A percentile compares a stretch with the other conserved stretches of the same genome.
Evolutionary conservation across 129 eudicot genomes (phyloP).

Genomic region (sunflower (Helianthus annuus)): HanXRQr2.0-SUNRISE NC_035436.2:131016999-131017498

Average conservation of each 20-base stretch:
- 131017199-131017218: not conserved
- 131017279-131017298: not conserved
- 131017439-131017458: slow-evolving; percentile 68
- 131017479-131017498: slow-evolving; percentile 87
- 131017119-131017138: too few relatives aligned
- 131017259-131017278: not conserved
- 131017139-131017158: too few relatives aligned
- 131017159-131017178: not conserved
- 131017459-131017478: slow-evolving; percentile 75
- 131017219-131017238: not conserved
- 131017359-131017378: slow-evolving; percentile 69
- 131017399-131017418: slow-evolving; percentile 64
- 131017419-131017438: slow-evolving; percentile 56
- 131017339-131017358: slow-evolving; percentile 61
- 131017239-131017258: slow-evolving; percentile 17
- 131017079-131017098: too few relatives aligned
- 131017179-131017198: slow-evolving; percentile 5
- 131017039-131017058: too few relatives aligned
- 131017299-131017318: not conserved
- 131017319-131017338: slow-evolving; percentile 57
- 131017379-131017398: slow-evolving; percentile 57
- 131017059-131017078: too few relatives aligned
- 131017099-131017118: too few relatives aligned
- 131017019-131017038: too few relatives aligned
- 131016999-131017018: too few relatives aligned